Evolutionary conservation across 805 yeast species (phyloP), one percentile per base, ranked within the genome.

Genomic region (Cyberlindnera japonica): DNA sequence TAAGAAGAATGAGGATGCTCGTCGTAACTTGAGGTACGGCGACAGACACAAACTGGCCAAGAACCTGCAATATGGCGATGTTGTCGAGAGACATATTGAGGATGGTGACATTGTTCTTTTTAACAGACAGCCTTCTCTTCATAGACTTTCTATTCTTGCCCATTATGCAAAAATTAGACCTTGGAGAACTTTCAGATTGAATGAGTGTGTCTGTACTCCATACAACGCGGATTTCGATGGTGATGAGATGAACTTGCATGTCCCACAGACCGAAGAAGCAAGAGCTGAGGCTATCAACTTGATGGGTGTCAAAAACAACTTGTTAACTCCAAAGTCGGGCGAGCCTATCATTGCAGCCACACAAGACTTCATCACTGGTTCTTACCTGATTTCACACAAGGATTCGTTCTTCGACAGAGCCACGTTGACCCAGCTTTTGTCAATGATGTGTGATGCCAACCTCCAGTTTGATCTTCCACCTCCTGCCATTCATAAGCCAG

Each of bases 321-420:
- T 93, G 48, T 74, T 93, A 52, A 93, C 99, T 1, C 99, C 99
- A 9, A 87, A 90, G 58, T 86, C 95, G 23, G 99, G 99, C 54
- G 99, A 95, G 58, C 99, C 99, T 0, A 93, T 93, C 54, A 93
- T 93, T 73, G 99, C 99, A 0, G 99, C 99, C 8, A 93, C 99
- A 1, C 99, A 93, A 71, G 99, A 93, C 77, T 93, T 93, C 71
- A 93, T 93, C 55, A 90, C 98, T 6, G 99, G 98, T 15, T 88
- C 97, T 0, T 93, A 82, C 61, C 71, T 93, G 57, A 86, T 93
- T 30, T 84, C 97, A 1, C 88, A 85, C 55, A 95, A 93, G 64
- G 98, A 95, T 62, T 76, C 95, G 2, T 93, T 93, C 62, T 91
- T 77, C 58, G 95, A 90, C 64, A 75, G 96, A 49, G 93, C 91